Evolutionary conservation across 345 rosid species (phyloP), one percentile per base, ranked within the genome.

Genomic region (Gossypium herbaceum): DNA sequence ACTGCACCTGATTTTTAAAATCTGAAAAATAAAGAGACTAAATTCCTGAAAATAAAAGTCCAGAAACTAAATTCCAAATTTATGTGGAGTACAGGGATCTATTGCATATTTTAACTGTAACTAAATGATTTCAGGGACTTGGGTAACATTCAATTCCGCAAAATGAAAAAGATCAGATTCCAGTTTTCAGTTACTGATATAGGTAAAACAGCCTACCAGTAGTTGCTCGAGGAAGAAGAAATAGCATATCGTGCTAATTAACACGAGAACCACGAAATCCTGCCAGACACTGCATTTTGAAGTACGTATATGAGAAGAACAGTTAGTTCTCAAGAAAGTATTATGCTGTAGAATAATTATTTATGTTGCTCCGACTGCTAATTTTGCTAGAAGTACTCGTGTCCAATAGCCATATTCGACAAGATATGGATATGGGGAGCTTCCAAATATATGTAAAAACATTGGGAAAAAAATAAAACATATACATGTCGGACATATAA

Each of bases 211-310:
- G 78, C 89, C 55, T 92, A 94, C 98, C 89, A 92, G 81, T 76
- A 94, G 78, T 80, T 91, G 97, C 86, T 92, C 98, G 56, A 92
- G 92, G 90, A 92, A 94, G 92, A 92, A 94, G 90, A 94, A 94
- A 83, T 94, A 94, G 85, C 97, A 92, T 73, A 89, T 82, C 7
- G 94, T 86, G 88, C 97, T 94, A 71, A 94, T 89, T 72, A 94
- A 82, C 73, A 91, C 92, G 44, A 92, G 98, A 80, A 92, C 97
- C 76, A 88, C 93, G 84, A 94, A 91, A 78, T 92, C 98, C 79
- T 89, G 98, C 89, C 97, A 92, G 29, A 85, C 91, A 84, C 98
- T 94, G 95, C 88, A 86, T 43, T 58, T 54, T 68, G 48, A 74
- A 52, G 19, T 43, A 25, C 24, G 24, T 22, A 39, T 74, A 58